A percentile compares a stretch with the other conserved stretches of the same genome.
Conservation (phyloP, 768 basidiomycete genomes). For the Podaxis rugospora region DNA sequence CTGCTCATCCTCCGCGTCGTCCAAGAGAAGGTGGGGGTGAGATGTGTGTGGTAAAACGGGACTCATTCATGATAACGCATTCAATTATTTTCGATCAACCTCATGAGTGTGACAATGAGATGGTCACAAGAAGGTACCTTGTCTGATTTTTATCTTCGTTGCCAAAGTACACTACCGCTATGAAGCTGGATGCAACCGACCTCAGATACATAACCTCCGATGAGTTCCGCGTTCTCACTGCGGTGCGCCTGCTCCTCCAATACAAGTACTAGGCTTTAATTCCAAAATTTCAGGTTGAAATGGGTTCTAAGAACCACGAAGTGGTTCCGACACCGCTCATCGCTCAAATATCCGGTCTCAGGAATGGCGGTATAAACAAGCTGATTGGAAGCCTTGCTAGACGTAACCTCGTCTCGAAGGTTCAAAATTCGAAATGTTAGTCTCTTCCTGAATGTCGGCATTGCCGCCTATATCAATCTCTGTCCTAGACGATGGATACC, state of each 20-base stretch:
- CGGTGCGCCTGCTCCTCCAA: slow-evolving; percentile 41
- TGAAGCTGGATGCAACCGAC: slow-evolving; percentile 95
- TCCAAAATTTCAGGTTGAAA: slow-evolving; percentile 69
- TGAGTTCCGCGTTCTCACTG: slow-evolving; percentile 95
- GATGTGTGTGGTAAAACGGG: background rate
- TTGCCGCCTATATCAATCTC: slow-evolving; percentile 6
- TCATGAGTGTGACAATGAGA: background rate
- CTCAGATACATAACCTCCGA: slow-evolving; percentile 88
- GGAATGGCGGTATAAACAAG: slow-evolving; percentile 93
- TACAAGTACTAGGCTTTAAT: slow-evolving; percentile 5
- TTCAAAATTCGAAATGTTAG: slow-evolving; percentile 90
- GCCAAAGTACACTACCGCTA: slow-evolving; percentile 25
- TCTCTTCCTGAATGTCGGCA: background rate
- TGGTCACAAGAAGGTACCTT: background rate
- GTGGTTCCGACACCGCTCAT: slow-evolving; percentile 88
- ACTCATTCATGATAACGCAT: background rate
- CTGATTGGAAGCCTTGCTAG: slow-evolving; percentile 86
- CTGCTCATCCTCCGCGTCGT: background rate
- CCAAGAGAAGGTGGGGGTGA: background rate
- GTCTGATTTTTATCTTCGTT: background rate
- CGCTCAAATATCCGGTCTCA: slow-evolving; percentile 87
- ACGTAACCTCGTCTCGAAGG: slow-evolving; percentile 82
- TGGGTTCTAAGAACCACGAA: slow-evolving; percentile 98
- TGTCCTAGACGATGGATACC: slow-evolving; percentile 86
- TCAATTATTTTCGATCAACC: background rate